These are phyloP conservation scores for Yamadazyma tumulicola DNA, from an alignment of 805 yeast genomes.

Conservation along the genomic window DNA sequence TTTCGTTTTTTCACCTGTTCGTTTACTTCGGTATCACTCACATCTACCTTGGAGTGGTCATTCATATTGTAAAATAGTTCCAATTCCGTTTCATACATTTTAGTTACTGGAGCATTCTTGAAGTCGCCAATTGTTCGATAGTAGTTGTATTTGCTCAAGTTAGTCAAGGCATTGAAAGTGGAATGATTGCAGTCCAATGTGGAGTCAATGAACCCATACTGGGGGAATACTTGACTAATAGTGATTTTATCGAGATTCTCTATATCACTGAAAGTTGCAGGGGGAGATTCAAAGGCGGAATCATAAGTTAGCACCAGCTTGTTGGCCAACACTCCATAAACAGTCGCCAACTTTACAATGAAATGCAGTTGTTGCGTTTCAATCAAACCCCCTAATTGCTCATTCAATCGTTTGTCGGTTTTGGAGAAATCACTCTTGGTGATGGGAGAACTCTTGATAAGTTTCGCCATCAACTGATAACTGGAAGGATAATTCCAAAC, in stretches of 20 bases:
- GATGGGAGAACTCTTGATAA: conserved; percentile 19
- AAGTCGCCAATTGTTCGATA: conserved; percentile 23
- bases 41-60: conserved; percentile 22
- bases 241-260: conserved; percentile 27
- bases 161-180: conserved; percentile 32
- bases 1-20: conserved; percentile 18
- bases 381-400: conserved; percentile 20
- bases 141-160: conserved; percentile 32
- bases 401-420: conserved; percentile 20
- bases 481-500: conserved; percentile 42
- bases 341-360: conserved; percentile 15
- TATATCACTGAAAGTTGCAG: background rate
- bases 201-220: conserved; percentile 30
- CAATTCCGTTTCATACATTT: conserved; percentile 31
- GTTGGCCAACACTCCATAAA: background rate
- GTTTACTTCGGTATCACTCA: conserved; percentile 6
- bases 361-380: conserved; percentile 17
- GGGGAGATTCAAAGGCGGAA: background rate
- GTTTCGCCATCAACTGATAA: conserved; percentile 33
- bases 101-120: conserved; percentile 16
- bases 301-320: background rate
- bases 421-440: conserved; percentile 15
- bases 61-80: conserved; percentile 29
- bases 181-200: conserved; percentile 29
- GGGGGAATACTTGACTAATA: conserved; percentile 38